These are phyloP conservation scores for Aspergillus pseudoviridinutans DNA, from an alignment of 2,329 filamentous ascomycete genomes.

Conservation along the genomic window DNA sequence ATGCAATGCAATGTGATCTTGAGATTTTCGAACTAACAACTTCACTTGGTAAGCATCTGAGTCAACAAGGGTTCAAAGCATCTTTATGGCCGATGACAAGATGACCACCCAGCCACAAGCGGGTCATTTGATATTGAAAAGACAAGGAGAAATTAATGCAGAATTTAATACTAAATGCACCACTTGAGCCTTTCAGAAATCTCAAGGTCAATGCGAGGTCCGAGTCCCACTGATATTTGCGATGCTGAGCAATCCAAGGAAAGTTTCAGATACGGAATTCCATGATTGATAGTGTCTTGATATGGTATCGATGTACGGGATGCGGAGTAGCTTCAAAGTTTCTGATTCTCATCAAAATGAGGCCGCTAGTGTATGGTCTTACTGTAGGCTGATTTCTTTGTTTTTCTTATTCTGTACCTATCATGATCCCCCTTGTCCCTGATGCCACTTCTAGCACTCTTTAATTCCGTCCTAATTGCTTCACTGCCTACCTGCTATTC, in stretches of 20 bases:
- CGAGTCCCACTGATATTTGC: neutral
- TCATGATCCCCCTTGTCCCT: neutral
- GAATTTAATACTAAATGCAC: slow-evolving; percentile 4
- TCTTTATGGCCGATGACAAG: slow-evolving; percentile 8
- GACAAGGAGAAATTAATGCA: slow-evolving; percentile 7
- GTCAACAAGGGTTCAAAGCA: neutral
- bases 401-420: neutral
- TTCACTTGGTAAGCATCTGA: neutral
- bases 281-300: neutral
- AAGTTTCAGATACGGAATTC: slow-evolving; percentile 7
- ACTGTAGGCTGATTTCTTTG: slow-evolving; percentile 4
- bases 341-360: slow-evolving; percentile 3
- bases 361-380: slow-evolving; percentile 15
- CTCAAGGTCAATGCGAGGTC: slow-evolving; percentile 10
- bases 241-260: neutral
- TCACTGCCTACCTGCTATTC: neutral
- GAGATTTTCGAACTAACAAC: neutral
- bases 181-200: slow-evolving; percentile 20
- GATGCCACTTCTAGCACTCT: neutral
- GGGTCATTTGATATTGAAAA: slow-evolving; percentile 24
- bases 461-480: slow-evolving; percentile 5
- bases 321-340: neutral
- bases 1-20: neutral
- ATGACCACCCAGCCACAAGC: slow-evolving; percentile 5
- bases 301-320: neutral